These are phyloP conservation scores for Dactylis glomerata DNA, from an alignment of 176 grass and related monocot genomes.

Conservation along the genomic window DNA sequence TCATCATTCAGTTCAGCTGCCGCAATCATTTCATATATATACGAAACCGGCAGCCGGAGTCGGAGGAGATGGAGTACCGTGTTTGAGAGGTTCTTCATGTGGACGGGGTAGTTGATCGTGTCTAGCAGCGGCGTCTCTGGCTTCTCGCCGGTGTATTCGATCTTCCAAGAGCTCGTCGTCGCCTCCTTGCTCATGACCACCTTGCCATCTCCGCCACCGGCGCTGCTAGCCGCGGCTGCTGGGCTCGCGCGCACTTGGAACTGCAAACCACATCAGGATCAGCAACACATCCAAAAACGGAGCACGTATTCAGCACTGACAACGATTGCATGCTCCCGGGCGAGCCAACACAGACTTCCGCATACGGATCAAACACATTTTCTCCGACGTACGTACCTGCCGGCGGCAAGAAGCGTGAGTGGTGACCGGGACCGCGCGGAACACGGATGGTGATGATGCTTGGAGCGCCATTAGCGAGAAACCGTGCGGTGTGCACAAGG, in stretches of 20 bases:
- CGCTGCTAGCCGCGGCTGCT: background rate
- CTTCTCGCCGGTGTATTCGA: conserved; percentile 73
- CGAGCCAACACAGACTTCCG: background rate
- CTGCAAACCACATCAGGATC: conserved; percentile 25
- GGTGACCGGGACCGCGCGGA: conserved; percentile 33
- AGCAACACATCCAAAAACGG: background rate
- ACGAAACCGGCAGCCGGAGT: background rate
- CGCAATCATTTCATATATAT: background rate
- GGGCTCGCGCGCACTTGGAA: conserved; percentile 51
- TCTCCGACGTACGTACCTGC: conserved; percentile 31
- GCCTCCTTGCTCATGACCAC: conserved; percentile 35
- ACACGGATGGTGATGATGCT: conserved; percentile 31
- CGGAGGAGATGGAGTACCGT: conserved; percentile 15
- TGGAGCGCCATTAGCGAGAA: conserved; percentile 23
- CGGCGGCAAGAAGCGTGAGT: conserved; percentile 33
- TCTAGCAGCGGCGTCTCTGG: conserved; percentile 76
- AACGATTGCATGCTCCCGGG: background rate
- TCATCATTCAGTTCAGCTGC: background rate
- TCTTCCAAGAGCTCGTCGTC: conserved; percentile 36
- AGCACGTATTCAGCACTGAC: background rate
- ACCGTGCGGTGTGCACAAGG: background rate
- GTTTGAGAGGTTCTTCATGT: conserved; percentile 93
- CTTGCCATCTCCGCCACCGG: conserved; percentile 27
- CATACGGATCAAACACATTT: background rate
- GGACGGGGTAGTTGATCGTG: conserved; percentile 69